Conservation (phyloP, 2,329 filamentous ascomycete species). For the Lecanicillium sp. region DNA sequence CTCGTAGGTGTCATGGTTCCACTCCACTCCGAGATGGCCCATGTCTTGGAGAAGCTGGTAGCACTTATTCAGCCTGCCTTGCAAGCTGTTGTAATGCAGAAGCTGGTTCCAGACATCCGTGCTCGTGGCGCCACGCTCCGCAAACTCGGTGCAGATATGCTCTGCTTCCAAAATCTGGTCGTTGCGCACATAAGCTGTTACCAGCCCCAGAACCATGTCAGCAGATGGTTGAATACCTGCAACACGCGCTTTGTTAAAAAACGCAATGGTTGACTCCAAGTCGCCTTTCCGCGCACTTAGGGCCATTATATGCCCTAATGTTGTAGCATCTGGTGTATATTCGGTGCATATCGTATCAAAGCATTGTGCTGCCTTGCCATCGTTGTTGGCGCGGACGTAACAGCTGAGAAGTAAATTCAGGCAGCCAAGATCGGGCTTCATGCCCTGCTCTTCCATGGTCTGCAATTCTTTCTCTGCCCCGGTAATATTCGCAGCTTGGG, state of each 20-base stretch:
- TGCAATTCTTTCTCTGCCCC: conserved; percentile 55
- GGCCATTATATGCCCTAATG: conserved; percentile 67
- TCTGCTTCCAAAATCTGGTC: conserved; percentile 27
- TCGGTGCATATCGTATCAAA: conserved; percentile 52
- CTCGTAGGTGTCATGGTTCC: conserved; percentile 42
- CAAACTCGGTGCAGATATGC: conserved; percentile 38
- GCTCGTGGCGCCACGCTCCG: conserved; percentile 40
- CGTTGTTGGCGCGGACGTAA: conserved; percentile 57
- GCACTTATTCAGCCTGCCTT: conserved; percentile 43
- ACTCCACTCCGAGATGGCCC: conserved; percentile 36
- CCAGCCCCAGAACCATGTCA: conserved; percentile 55
- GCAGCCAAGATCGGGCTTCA: conserved; percentile 49
- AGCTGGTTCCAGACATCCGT: conserved; percentile 74
- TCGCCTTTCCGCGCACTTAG: conserved; percentile 67
- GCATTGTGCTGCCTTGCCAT: conserved; percentile 54
- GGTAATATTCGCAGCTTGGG: conserved; percentile 56
- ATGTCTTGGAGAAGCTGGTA: conserved; percentile 42
- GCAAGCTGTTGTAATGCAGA: conserved; percentile 59
- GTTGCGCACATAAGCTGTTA: conserved; percentile 56
- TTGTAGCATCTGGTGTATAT: conserved; percentile 50
- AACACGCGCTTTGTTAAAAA: conserved; percentile 57
- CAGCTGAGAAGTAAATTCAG: conserved; percentile 77
- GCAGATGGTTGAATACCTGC: conserved; percentile 40
- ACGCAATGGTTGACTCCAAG: conserved; percentile 55
- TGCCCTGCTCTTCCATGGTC: conserved; percentile 48